phyloP scores from a whole-genome alignment of 805 yeast genomes.

The Wickerhamiella spandovensis region DNA sequence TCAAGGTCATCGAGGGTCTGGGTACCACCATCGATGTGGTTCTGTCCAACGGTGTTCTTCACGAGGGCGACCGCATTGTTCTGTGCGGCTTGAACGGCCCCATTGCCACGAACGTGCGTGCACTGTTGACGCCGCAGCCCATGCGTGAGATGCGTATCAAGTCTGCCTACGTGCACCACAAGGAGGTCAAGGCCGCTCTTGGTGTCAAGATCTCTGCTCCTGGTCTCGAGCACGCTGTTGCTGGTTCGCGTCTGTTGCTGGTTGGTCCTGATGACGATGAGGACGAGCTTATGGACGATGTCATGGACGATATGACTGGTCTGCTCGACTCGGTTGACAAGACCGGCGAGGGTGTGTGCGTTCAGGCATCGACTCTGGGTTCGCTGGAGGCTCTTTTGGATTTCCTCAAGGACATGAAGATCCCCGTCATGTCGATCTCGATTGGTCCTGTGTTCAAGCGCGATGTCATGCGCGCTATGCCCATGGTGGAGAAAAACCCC shows the following conservation, averaged over 20 bases:
- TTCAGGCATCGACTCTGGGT: slow-evolving; percentile 97
- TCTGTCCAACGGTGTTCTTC: slow-evolving; percentile 86
- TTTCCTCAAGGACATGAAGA: slow-evolving; percentile 95
- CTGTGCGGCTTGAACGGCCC: slow-evolving; percentile 98
- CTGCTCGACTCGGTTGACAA: slow-evolving; percentile 88
- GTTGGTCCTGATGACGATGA: slow-evolving; percentile 97
- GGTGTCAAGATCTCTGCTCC: slow-evolving; percentile 98
- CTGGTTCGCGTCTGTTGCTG: slow-evolving; percentile 90
- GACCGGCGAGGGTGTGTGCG: slow-evolving; percentile 93
- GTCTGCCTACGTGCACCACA: slow-evolving; percentile 92
- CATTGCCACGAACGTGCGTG: slow-evolving; percentile 90
- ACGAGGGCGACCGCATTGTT: slow-evolving; percentile 91
- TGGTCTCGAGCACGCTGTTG: slow-evolving; percentile 96
- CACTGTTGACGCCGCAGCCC: slow-evolving; percentile 94
- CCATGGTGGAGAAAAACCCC: slow-evolving; percentile 94
- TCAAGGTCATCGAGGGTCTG: slow-evolving; percentile 94
- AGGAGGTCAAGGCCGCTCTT: slow-evolving; percentile 95
- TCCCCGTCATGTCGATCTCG: slow-evolving; percentile 97
- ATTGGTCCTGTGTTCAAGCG: slow-evolving; percentile 96
- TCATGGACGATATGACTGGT: slow-evolving; percentile 96
- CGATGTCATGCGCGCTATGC: slow-evolving; percentile 93
- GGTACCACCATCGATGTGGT: slow-evolving; percentile 98
- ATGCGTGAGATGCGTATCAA: slow-evolving; percentile 90
- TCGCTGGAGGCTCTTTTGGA: slow-evolving; percentile 93
- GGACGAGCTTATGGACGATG: slow-evolving; percentile 94